phyloP scores from a whole-genome alignment of 1,284 basidiomycete species.

The Ceratobasidium sp. region DNA sequence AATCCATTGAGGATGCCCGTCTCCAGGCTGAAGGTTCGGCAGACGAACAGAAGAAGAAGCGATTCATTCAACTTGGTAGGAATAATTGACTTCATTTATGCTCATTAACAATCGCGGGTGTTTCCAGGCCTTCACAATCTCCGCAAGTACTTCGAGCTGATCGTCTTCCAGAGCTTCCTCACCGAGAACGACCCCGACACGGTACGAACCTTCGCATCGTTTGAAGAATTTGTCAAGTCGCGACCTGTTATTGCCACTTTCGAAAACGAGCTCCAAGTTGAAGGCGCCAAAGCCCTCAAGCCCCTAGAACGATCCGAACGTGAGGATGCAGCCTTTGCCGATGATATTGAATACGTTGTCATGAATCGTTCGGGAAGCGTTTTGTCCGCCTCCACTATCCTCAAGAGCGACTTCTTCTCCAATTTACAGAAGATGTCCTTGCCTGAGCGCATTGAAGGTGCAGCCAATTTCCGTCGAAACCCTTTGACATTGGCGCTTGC shows the following conservation, averaged over 20 bases:
- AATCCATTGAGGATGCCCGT: slow-evolving; percentile 85
- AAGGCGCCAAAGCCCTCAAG: slow-evolving; percentile 79
- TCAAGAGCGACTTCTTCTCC: slow-evolving; percentile 97
- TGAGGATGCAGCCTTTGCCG: slow-evolving; percentile 78
- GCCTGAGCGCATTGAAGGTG: slow-evolving; percentile 91
- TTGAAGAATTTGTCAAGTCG: slow-evolving; percentile 71
- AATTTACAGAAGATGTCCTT: slow-evolving; percentile 94
- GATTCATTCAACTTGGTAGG: slow-evolving; percentile 75
- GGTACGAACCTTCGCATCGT: slow-evolving; percentile 73
- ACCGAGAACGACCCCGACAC: slow-evolving; percentile 85
- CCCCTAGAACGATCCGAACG: slow-evolving; percentile 80
- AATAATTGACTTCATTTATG: no score
- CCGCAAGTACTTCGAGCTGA: slow-evolving; percentile 85
- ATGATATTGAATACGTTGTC: slow-evolving; percentile 86
- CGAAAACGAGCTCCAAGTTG: slow-evolving; percentile 84
- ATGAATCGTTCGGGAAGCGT: slow-evolving; percentile 84
- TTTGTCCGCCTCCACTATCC: slow-evolving; percentile 88
- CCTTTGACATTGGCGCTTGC: slow-evolving; percentile 61
- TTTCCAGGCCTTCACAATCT: slow-evolving; percentile 82
- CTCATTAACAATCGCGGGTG: no score
- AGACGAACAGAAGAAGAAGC: slow-evolving; percentile 70
- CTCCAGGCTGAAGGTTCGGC: slow-evolving; percentile 74
- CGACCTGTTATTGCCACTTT: slow-evolving; percentile 89
- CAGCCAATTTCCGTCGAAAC: slow-evolving; percentile 87
- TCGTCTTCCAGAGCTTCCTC: slow-evolving; percentile 94